Conservation (phyloP, 768 basidiomycete species). For the Russula olivacea region DNA sequence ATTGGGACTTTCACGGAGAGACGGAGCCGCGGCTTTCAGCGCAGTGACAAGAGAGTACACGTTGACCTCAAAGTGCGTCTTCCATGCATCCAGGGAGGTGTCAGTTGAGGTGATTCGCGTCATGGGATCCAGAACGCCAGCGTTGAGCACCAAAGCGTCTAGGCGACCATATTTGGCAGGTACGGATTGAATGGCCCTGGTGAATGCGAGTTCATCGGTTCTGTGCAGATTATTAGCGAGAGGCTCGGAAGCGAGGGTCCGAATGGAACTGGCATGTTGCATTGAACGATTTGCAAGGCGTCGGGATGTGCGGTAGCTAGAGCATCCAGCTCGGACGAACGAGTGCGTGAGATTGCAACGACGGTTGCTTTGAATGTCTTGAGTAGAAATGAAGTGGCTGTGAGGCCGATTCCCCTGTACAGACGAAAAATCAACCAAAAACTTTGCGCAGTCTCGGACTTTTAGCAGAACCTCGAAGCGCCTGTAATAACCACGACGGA, state of each 20-base stretch:
- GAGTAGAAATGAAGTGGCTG: slow-evolving; percentile 63
- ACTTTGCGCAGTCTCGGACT: neutral
- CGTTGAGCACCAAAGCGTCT: slow-evolving; percentile 80
- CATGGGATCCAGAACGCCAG: slow-evolving; percentile 70
- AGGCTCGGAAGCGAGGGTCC: slow-evolving; percentile 2
- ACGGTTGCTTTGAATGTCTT: slow-evolving; percentile 59
- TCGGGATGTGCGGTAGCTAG: slow-evolving; percentile 39
- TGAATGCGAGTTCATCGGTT: slow-evolving; percentile 49
- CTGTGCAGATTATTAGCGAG: slow-evolving; percentile 35
- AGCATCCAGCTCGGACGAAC: slow-evolving; percentile 54
- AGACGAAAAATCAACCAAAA: slow-evolving; percentile 22
- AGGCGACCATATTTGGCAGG: slow-evolving; percentile 52
- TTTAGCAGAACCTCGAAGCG: slow-evolving; percentile 59
- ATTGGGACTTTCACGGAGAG: slow-evolving; percentile 51
- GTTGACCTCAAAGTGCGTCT: slow-evolving; percentile 73
- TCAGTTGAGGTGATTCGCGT: slow-evolving; percentile 49
- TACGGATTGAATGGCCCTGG: slow-evolving; percentile 50
- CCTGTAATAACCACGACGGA: slow-evolving; percentile 73
- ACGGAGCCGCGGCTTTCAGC: slow-evolving; percentile 59
- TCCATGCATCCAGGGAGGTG: slow-evolving; percentile 55
- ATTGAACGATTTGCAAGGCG: slow-evolving; percentile 50
- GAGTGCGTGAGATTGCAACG: slow-evolving; percentile 68
- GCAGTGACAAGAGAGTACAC: slow-evolving; percentile 79
- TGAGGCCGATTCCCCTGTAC: slow-evolving; percentile 67
- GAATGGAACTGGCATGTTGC: slow-evolving; percentile 65